These are phyloP conservation scores for Oryza meyeriana DNA, from an alignment of 176 grass and related monocot species.

Conservation along the genomic window DNA sequence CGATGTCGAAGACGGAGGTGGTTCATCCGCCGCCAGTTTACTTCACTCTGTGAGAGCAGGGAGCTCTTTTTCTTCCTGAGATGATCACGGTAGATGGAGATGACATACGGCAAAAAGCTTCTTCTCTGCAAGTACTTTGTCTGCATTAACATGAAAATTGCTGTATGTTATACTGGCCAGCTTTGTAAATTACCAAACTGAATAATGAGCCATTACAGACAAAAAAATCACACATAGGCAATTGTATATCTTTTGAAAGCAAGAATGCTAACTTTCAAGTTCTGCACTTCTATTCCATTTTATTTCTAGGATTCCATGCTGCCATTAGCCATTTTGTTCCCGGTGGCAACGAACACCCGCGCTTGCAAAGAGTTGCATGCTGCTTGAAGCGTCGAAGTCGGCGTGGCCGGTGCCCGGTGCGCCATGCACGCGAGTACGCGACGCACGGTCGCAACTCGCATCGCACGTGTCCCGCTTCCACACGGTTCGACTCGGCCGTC, in stretches of 20 bases:
- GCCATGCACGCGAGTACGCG: neutral
- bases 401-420: neutral
- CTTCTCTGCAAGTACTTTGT: neutral
- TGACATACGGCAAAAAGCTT: neutral
- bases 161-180: conserved; percentile 6
- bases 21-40: conserved; percentile 45
- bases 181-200: conserved; percentile 15
- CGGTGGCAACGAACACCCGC: no score
- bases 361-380: no score
- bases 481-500: neutral
- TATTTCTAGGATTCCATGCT: no score
- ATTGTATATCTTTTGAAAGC: neutral
- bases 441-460: neutral
- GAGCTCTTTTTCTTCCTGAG: neutral
- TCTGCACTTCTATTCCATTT: neutral
- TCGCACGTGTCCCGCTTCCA: neutral
- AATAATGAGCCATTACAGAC: conserved; percentile 1
- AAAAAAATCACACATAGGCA: neutral
- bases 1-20: conserved; percentile 47
- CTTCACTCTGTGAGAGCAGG: conserved; percentile 66
- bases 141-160: neutral
- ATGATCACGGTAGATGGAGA: conserved; percentile 5
- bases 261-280: neutral
- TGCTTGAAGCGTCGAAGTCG: no score
- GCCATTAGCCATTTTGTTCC: no score